phyloP scores from a whole-genome alignment of 2,329 filamentous ascomycete species.

The Dichotomopilus funicola region DNA sequence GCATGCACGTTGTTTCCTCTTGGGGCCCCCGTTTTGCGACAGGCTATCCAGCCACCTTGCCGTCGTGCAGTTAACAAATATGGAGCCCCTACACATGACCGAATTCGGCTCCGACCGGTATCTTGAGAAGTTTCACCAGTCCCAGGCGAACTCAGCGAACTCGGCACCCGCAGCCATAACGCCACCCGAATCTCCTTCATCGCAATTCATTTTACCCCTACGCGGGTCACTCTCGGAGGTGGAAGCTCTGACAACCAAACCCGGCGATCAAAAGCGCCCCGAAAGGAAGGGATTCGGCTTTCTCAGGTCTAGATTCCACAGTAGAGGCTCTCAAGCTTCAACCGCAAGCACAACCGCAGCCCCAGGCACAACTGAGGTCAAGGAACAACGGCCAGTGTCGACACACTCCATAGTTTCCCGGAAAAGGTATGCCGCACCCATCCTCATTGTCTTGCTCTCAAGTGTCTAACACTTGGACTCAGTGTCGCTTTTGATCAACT shows the following conservation, averaged over 20 bases:
- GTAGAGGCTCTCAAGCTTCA: constrained; percentile 1
- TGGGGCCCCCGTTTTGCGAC: constrained; percentile 14
- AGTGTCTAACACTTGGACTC: constrained; percentile 1
- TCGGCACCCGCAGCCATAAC: neutral
- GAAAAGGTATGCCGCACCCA: constrained; percentile 30
- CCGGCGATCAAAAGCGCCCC: constrained; percentile 22
- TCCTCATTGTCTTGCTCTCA: neutral
- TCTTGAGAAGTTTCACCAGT: constrained; percentile 54
- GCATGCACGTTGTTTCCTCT: constrained; percentile 10
- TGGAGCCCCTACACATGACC: constrained; percentile 58
- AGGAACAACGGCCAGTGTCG: constrained; percentile 18
- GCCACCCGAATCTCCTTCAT: constrained; percentile 7
- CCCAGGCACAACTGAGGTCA: constrained; percentile 21
- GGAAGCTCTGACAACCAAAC: constrained; percentile 17
- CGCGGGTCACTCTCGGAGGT: constrained; percentile 19
- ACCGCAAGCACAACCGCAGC: neutral
- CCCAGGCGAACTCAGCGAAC: constrained; percentile 35
- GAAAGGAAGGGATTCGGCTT: constrained; percentile 35
- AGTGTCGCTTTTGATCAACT: constrained; percentile 47
- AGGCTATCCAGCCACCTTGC: constrained; percentile 19
- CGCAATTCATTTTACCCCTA: constrained; percentile 27
- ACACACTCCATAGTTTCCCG: constrained; percentile 14
- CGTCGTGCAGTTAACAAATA: constrained; percentile 25
- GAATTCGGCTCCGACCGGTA: constrained; percentile 62
- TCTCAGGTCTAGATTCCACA: constrained; percentile 33